These are phyloP conservation scores for Aspergillus chevalieri DNA, from an alignment of 2,329 filamentous ascomycete genomes.

Conservation along the genomic window DNA sequence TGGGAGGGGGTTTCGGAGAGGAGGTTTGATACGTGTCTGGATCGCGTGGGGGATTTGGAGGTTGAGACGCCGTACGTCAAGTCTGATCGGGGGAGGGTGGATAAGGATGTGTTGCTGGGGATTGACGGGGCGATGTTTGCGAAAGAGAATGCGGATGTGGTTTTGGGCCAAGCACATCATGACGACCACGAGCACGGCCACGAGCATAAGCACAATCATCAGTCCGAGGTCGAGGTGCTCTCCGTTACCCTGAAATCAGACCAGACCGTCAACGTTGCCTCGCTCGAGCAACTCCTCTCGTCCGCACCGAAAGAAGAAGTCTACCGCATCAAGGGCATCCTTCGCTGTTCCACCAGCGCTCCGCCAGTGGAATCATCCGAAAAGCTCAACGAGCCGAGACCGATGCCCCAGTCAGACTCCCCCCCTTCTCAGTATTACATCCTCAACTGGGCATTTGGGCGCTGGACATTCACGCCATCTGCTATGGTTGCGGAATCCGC, in stretches of 20 bases:
- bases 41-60: constrained; percentile 73
- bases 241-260: constrained; percentile 62
- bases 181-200: constrained; percentile 28
- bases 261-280: constrained; percentile 48
- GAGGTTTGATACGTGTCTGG: constrained; percentile 69
- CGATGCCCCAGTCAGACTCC: constrained; percentile 3
- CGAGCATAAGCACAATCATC: constrained; percentile 47
- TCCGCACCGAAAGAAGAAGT: constrained; percentile 84
- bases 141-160: constrained; percentile 37
- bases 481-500: constrained; percentile 33
- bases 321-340: constrained; percentile 81
- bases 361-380: constrained; percentile 45
- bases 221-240: constrained; percentile 82
- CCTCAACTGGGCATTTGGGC: constrained; percentile 94
- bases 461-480: constrained; percentile 78
- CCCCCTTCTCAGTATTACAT: constrained; percentile 60
- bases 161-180: constrained; percentile 21
- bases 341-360: constrained; percentile 40
- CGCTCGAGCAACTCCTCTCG: constrained; percentile 62
- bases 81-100: constrained; percentile 73
- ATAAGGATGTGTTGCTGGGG: constrained; percentile 74
- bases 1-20: constrained; percentile 73
- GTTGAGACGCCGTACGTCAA: constrained; percentile 78
- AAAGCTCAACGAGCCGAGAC: constrained; percentile 23
- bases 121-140: constrained; percentile 68